phyloP scores from a whole-genome alignment of 2,329 filamentous ascomycete species.

The Diplodia sapinea region DNA sequence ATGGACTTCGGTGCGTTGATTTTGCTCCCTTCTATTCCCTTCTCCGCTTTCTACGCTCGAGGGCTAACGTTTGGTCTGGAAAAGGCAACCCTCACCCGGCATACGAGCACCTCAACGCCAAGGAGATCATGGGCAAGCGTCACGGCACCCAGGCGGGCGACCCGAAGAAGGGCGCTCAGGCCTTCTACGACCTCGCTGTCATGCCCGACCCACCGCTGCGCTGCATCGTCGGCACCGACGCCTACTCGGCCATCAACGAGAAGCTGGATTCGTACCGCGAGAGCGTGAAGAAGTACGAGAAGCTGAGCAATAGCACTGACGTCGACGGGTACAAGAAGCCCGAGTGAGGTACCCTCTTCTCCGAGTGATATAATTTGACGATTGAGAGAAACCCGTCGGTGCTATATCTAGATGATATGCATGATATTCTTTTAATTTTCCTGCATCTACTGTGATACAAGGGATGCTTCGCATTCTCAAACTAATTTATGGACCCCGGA shows the following conservation, averaged over 20 bases:
- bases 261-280: constrained; percentile 59
- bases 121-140: constrained; percentile 48
- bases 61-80: not conserved
- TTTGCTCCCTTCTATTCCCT: not conserved
- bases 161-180: constrained; percentile 55
- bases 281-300: constrained; percentile 58
- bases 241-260: constrained; percentile 54
- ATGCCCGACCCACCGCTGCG: constrained; percentile 60
- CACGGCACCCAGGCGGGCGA: constrained; percentile 58
- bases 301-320: constrained; percentile 57
- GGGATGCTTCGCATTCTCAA: too few relatives aligned
- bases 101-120: constrained; percentile 57
- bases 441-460: too few relatives aligned
- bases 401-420: too few relatives aligned
- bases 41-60: too few relatives aligned
- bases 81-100: constrained; percentile 41
- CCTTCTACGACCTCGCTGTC: constrained; percentile 61
- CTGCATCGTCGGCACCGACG: constrained; percentile 61
- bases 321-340: constrained; percentile 48
- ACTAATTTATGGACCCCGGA: too few relatives aligned
- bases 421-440: too few relatives aligned
- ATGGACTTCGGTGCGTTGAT: constrained; percentile 43
- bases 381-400: too few relatives aligned
- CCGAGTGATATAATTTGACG: too few relatives aligned
- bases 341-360: not conserved